Base-by-base conservation (phyloP, 208 protist species). In the Phytomonas sp. region DNA sequence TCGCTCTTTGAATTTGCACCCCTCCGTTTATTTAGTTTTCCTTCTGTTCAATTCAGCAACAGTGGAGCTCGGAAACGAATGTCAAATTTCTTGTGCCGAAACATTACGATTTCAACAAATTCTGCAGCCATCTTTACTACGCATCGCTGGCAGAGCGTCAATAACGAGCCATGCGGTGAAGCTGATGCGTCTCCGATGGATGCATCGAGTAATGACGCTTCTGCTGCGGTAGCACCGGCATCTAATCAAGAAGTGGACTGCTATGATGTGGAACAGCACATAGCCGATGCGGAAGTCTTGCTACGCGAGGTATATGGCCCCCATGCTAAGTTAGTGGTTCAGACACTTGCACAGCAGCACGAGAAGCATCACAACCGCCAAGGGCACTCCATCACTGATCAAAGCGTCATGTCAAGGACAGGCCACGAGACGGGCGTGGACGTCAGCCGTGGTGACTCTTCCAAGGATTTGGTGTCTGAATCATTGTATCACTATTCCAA, bases 271-370 rank as follows among this genome's bases (percentile, higher is more conserved):
- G 76, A 89, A 4, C 63, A 67, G 1, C 80, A 85, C 65, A 33
- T 89, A 3, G 77, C 67, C 16, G 81, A 82, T 29, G 86, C 91
- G 16, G 81, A 92, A 59, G 66, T 49, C 23, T 52, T 81, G 30
- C 65, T 95, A 60, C 78, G 80, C 34, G 75, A 87, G 52, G 65
- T 79, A 33, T 95, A 86, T 63, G 91, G 91, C 0, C 91, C 87
- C 0, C 81, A 93, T 30, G 87, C 91, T 3, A 92, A 92, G 62
- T 33, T 95, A 0, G 76, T 89, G 30, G 60, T 93, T 34, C 82
- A 84, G 33, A 74, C 71, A n/a, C 71, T 86, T 36, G 67, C 61
- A 37, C 64, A 23, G 73, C 67, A 52, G 49, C 49, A 60, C 45
- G 29, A 69, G 59, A 34, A 60, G 60, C 60, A 76, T 49, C 52